Base-by-base conservation (phyloP, 2,329 filamentous ascomycete genomes). In the Neoscytalidium dimidiatum region DNA sequence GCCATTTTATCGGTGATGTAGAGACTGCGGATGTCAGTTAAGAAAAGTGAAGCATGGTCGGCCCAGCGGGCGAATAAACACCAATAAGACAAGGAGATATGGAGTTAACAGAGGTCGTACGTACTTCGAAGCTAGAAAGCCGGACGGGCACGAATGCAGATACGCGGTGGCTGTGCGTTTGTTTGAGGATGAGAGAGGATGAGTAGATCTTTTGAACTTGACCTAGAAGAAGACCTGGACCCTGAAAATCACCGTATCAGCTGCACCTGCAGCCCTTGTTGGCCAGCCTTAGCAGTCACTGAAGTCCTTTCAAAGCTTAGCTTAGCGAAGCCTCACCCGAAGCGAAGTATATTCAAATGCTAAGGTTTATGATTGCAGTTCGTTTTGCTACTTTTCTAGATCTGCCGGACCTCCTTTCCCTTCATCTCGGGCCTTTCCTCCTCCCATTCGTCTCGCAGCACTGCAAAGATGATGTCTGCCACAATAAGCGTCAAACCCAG, bases 381-480 rank as follows among this genome's bases (percentile, higher is more conserved):
- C n/a, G 38, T 53, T 26, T 46, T 26, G 3, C 14, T 23, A 41
- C 31, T 1, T 14, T n/a, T 65, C 79, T 85, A 95, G 74, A 97
- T 92, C 78, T 95, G 92, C 74, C 89, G 88, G 56, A 94, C 89
- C 69, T 96, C 92, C 78, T 94, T 94, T 57, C 93, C 95, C 66
- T 86, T 89, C 85, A 95, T 90, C 71, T 97, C 94, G 0, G 95
- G 95, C 69, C 94, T 83, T 74, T 97, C 92, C 4, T 92, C 86
- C 77, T 99, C 95, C 89, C 93, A 93, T 77, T 99, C 95, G 72
- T 99, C 95, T 66, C 95, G 83, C 67, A 99, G 81, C 5, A 94
- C 88, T 0, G 95, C 93, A 79, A 96, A 98, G 2, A 97, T 83
- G 62, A 92, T 84, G 75, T 99, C 95, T 11, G 92, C 92, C 6